Conservation (phyloP, 495 filamentous ascomycete species). For the Penicillium egyptiacum region DNA sequence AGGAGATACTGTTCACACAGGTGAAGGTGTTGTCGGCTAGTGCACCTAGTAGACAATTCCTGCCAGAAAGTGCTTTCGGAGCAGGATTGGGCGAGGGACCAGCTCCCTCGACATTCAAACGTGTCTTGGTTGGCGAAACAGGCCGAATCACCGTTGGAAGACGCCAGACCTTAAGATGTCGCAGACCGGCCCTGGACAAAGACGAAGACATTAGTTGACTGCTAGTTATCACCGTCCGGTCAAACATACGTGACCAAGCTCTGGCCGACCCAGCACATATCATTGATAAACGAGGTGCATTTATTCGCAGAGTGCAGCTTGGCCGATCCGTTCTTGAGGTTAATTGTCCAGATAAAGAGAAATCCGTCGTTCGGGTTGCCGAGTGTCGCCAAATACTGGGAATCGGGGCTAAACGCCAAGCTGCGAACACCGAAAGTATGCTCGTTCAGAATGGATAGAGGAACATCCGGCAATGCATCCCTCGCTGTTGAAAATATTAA, state of each 20-base stretch:
- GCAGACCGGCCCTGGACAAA: slow-evolving; percentile 65
- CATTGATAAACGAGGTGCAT: slow-evolving; percentile 78
- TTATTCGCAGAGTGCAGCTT: slow-evolving; percentile 90
- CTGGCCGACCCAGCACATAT: slow-evolving; percentile 85
- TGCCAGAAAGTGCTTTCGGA: slow-evolving; percentile 58
- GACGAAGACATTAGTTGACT: slow-evolving; percentile 13
- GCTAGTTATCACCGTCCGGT: neutral
- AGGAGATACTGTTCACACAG: slow-evolving; percentile 70
- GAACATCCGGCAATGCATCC: slow-evolving; percentile 74
- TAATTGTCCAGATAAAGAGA: slow-evolving; percentile 86
- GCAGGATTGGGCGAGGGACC: slow-evolving; percentile 41
- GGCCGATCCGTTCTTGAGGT: slow-evolving; percentile 77
- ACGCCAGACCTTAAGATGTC: slow-evolving; percentile 93
- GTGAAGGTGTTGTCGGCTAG: slow-evolving; percentile 82
- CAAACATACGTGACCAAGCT: slow-evolving; percentile 61
- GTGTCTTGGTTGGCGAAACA: slow-evolving; percentile 50
- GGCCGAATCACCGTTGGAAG: slow-evolving; percentile 58
- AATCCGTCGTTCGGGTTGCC: slow-evolving; percentile 91
- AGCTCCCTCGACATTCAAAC: slow-evolving; percentile 41
- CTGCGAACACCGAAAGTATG: slow-evolving; percentile 88
- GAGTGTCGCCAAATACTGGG: slow-evolving; percentile 82
- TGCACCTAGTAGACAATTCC: slow-evolving; percentile 56
- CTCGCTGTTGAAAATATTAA: slow-evolving; percentile 79
- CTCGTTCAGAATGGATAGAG: slow-evolving; percentile 81
- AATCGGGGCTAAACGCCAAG: slow-evolving; percentile 86